phyloP scores from a whole-genome alignment of 1,139 yeast species.

The Debaryomycetaceae sp. region DNA sequence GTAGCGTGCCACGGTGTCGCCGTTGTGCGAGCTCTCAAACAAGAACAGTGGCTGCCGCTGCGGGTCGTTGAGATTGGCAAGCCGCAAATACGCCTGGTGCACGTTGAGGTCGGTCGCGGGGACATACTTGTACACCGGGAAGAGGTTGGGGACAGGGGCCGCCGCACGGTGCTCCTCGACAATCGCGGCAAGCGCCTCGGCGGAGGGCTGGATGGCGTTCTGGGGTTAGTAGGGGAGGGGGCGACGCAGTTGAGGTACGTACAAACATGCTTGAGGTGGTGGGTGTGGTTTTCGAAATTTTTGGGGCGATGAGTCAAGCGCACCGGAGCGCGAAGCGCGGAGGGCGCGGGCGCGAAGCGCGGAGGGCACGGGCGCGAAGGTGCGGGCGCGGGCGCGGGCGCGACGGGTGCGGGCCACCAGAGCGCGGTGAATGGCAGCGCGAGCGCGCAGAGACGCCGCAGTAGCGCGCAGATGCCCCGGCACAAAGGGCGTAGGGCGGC shows the following conservation, averaged over 20 bases:
- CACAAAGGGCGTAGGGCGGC: no score
- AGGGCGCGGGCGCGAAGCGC: no score
- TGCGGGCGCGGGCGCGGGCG: no score
- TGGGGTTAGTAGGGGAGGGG: conserved; percentile 14
- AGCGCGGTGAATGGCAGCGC: no score
- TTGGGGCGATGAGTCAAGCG: no score
- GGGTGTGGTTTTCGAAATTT: no score
- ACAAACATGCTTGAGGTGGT: conserved; percentile 7
- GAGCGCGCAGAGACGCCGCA: no score
- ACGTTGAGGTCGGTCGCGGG: conserved; percentile 80
- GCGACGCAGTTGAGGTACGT: conserved; percentile 2
- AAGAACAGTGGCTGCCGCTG: conserved; percentile 67
- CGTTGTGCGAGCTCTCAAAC: conserved; percentile 83
- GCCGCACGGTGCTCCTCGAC: conserved; percentile 34
- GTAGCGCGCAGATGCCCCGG: no score
- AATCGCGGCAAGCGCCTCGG: conserved; percentile 44
- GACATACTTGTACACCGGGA: conserved; percentile 74
- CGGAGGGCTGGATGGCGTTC: conserved; percentile 56
- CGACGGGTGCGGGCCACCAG: no score
- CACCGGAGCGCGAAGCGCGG: no score
- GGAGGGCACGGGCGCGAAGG: no score
- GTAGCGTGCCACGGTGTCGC: conserved; percentile 84
- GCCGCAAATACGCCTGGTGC: conserved; percentile 81
- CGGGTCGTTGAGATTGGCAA: conserved; percentile 66
- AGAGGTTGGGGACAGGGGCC: conserved; percentile 48